Conservation (phyloP, 202 grass and related monocot genomes). For the Saccharum hybrid region DNA sequence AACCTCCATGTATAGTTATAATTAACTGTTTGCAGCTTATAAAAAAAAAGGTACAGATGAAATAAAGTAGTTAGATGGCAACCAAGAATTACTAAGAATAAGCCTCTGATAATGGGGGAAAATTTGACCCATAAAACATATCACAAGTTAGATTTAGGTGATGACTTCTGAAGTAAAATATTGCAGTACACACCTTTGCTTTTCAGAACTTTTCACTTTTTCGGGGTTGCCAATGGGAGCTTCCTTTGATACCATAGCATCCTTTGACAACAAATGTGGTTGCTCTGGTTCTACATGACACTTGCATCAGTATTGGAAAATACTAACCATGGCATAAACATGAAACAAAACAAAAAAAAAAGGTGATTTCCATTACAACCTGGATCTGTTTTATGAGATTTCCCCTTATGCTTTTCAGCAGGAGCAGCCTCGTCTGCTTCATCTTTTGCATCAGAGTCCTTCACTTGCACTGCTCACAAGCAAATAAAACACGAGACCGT, state of each 20-base stretch:
- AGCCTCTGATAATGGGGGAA: background rate
- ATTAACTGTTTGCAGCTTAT: background rate
- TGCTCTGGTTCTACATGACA: constrained; percentile 45
- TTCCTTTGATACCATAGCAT: constrained; percentile 33
- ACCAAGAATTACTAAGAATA: background rate
- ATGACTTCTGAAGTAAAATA: constrained; percentile 32
- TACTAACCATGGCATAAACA: background rate
- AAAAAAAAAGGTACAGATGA: background rate
- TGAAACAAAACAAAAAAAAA: background rate
- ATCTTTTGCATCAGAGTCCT: constrained; percentile 43
- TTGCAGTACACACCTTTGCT: constrained; percentile 68
- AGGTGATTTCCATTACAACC: constrained; percentile 37
- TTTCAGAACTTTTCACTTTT: constrained; percentile 73
- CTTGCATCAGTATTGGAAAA: constrained; percentile 23
- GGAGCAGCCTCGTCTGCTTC: constrained; percentile 27
- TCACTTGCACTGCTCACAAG: constrained; percentile 39
- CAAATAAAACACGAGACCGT: constrained; percentile 13
- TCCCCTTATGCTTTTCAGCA: constrained; percentile 35
- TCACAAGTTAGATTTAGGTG: constrained; percentile 8
- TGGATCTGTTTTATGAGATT: constrained; percentile 35
- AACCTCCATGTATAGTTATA: background rate
- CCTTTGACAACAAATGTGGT: constrained; percentile 35
- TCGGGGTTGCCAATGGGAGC: constrained; percentile 28
- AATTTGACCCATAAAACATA: constrained; percentile 1
- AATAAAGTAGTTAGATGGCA: background rate